Conservation (phyloP, 2,329 filamentous ascomycete genomes). For the Pseudopyrenochaeta lycopersici region DNA sequence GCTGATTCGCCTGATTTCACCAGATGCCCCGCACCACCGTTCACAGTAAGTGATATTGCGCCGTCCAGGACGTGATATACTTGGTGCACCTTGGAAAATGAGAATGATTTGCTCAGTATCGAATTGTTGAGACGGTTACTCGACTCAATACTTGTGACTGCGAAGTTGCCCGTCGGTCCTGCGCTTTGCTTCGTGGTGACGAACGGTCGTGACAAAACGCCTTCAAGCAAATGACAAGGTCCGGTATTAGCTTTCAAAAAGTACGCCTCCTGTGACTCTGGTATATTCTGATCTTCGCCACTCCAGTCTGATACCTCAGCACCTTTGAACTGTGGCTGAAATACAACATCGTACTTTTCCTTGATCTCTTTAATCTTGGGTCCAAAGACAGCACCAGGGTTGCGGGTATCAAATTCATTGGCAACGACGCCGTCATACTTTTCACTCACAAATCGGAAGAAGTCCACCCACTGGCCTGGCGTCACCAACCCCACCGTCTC, state of each 20-base stretch:
- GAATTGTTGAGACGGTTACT: constrained; percentile 15
- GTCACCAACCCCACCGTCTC: constrained; percentile 28
- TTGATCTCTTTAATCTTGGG: constrained; percentile 27
- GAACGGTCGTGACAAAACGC: constrained; percentile 21
- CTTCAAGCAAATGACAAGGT: constrained; percentile 23
- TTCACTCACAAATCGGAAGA: constrained; percentile 28
- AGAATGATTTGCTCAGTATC: constrained; percentile 16
- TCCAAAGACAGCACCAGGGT: constrained; percentile 16
- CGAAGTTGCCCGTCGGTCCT: constrained; percentile 21
- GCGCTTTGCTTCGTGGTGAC: constrained; percentile 24
- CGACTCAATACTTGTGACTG: constrained; percentile 30
- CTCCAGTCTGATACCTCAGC: constrained; percentile 18
- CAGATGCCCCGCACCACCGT: constrained; percentile 14
- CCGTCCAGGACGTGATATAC: constrained; percentile 26
- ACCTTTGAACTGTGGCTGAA: constrained; percentile 18
- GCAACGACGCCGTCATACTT: constrained; percentile 26
- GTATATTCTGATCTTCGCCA: constrained; percentile 12
- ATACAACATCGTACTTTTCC: constrained; percentile 29
- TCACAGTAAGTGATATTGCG: constrained; percentile 16
- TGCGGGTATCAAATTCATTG: constrained; percentile 22
- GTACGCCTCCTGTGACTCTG: constrained; percentile 17
- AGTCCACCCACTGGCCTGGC: constrained; percentile 30
- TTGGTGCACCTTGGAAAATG: constrained; percentile 23
- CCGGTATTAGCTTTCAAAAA: constrained; percentile 29
- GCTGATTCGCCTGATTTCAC: constrained; percentile 26